These are phyloP conservation scores for Gastrodia elata DNA, from an alignment of 106 monocot species.

Conservation along the genomic window DNA sequence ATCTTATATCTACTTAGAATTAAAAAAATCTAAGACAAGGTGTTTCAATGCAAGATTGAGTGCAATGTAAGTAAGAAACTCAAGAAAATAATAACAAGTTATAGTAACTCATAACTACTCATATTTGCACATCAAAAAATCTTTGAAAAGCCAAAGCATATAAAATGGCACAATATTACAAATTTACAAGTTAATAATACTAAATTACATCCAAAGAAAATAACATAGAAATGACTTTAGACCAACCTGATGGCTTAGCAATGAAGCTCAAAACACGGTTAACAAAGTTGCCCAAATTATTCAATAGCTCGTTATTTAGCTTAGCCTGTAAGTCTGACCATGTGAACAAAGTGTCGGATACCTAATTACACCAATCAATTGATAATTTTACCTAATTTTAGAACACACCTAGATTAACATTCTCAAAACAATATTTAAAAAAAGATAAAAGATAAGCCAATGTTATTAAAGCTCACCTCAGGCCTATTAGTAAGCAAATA, in stretches of 20 bases:
- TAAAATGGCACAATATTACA: background rate
- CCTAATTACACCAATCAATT: conserved; percentile 35
- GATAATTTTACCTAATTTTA: background rate
- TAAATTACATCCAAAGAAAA: background rate
- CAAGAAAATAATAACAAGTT: background rate
- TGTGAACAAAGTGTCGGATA: conserved; percentile 91
- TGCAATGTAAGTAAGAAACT: no score
- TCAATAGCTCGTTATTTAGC: conserved; percentile 80
- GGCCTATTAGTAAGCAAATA: conserved; percentile 90
- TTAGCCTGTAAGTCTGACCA: conserved; percentile 96
- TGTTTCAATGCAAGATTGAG: no score
- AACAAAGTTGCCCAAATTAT: conserved; percentile 86
- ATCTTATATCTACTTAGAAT: no score
- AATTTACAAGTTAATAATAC: background rate
- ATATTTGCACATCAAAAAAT: background rate
- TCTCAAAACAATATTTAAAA: background rate
- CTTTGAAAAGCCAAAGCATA: background rate
- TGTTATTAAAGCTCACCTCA: conserved; percentile 46
- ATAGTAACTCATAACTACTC: background rate
- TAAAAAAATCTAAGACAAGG: no score
- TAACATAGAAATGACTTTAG: background rate
- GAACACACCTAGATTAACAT: background rate
- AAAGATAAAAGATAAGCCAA: background rate
- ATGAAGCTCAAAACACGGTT: conserved; percentile 89
- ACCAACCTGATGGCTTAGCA: conserved; percentile 80